Percentiles rank a stretch among this genome's conserved stretches.
Conservation (phyloP, 164 flowering plant genomes). For the Malania oleifera region DNA sequence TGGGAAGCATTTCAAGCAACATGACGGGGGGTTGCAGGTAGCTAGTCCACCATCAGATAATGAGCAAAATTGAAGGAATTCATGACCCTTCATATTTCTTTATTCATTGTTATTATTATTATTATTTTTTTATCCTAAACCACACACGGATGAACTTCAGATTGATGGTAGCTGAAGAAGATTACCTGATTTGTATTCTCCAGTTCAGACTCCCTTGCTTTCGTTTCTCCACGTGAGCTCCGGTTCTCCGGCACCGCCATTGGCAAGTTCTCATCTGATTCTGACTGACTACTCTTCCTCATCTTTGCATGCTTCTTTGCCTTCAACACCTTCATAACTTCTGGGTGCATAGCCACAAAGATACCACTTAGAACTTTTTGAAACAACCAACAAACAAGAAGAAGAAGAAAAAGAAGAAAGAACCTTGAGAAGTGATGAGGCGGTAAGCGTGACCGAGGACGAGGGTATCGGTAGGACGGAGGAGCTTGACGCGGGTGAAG, state of each 20-base stretch:
- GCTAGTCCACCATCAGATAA: no score
- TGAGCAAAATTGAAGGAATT: no score
- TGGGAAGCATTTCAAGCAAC: no score
- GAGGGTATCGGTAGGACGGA: constrained; percentile 37
- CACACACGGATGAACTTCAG: no score
- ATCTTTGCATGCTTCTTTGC: constrained; percentile 3
- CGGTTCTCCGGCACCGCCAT: not conserved
- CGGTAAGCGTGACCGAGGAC: constrained; percentile 43
- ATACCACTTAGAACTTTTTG: not conserved
- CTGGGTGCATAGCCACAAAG: not conserved
- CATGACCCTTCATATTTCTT: no score
- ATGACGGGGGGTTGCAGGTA: no score
- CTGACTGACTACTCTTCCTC: not conserved
- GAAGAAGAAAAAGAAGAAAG: not conserved
- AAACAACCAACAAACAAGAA: not conserved
- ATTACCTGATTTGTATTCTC: not conserved
- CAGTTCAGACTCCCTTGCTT: not conserved
- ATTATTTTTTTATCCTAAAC: no score
- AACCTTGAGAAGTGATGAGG: constrained; percentile 24
- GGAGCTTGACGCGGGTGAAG: constrained; percentile 39
- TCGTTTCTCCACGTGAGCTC: not conserved
- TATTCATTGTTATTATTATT: no score
- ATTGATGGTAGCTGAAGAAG: not conserved
- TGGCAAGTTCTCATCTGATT: not conserved
- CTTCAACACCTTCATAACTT: constrained; percentile 1